Evolutionary conservation across 1,284 basidiomycete species (phyloP), one percentile per base, ranked within the genome.

Genomic region (Fomitopsis schrenkii): DNA sequence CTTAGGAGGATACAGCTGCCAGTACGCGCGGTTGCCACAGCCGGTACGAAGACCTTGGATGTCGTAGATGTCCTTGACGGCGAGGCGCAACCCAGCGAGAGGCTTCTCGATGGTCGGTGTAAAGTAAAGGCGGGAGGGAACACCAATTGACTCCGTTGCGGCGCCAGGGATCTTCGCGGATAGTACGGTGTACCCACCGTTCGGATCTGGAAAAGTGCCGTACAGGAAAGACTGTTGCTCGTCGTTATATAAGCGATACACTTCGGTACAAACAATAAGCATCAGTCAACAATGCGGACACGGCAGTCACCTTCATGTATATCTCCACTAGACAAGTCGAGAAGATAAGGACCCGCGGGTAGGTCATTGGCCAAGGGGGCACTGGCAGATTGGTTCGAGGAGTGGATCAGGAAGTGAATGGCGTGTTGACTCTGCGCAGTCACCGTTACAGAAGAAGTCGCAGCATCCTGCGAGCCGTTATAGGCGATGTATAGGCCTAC

Each of bases 51-150:
- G 67, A 4, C 71, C 72, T 42, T 68, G 42, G 52, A 74, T 61
- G 60, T 74, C 72, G 62, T 70, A 74, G 58, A 74, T 74, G 63
- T 74, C 73, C 61, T 74, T 74, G 19, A 74, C 71, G 17, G 66
- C 72, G 50, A 74, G 63, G 28, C 73, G 72, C 48, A 64, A 63
- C 5, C 72, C 73, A 10, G 73, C 73, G 46, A 74, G 66, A 0
- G 73, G 73, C 61, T 72, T 64, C 30, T 68, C 60, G n/a, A 64
- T 46, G 2, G 69, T 69, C 5, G 71, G 67, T 5, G 68, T 68
- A 64, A 72, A 74, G 63, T 74, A 72, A 12, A 74, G 64, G 3
- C 72, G 67, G 19, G 73, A 74, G 7, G 71, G 73, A 5, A 72
- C 73, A 5, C 67, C 72, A 55, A 74, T 68, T 10, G 66, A 68